Conservation (phyloP, 805 yeast species). For the Ogataea pignaliae region DNA sequence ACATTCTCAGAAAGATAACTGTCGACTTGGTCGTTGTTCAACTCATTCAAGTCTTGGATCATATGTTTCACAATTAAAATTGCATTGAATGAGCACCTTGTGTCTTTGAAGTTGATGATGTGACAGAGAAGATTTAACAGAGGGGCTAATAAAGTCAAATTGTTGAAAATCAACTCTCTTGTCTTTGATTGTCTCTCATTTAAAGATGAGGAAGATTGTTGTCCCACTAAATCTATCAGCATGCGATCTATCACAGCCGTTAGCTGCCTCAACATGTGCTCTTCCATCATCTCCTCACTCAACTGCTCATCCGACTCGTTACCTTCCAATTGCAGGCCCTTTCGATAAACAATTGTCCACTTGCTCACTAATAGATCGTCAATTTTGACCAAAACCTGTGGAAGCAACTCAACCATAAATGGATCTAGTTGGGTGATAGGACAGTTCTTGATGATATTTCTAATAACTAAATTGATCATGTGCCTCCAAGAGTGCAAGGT, state of each 20-base stretch:
- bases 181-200: conserved; percentile 61
- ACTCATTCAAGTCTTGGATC: conserved; percentile 60
- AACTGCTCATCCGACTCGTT: conserved; percentile 68
- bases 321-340: conserved; percentile 53
- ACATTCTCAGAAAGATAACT: conserved; percentile 58
- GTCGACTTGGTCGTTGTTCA: conserved; percentile 69
- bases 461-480: conserved; percentile 82
- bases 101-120: conserved; percentile 77
- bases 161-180: conserved; percentile 60
- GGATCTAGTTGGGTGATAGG: conserved; percentile 63
- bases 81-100: conserved; percentile 89
- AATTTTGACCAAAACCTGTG: conserved; percentile 66
- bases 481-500: conserved; percentile 97
- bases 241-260: conserved; percentile 88
- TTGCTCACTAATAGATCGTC: conserved; percentile 68
- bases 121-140: conserved; percentile 71
- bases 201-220: conserved; percentile 45
- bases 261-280: conserved; percentile 85
- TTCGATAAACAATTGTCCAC: conserved; percentile 68
- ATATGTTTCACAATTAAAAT: conserved; percentile 74
- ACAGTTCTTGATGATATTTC: conserved; percentile 85
- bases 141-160: conserved; percentile 69
- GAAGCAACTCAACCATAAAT: conserved; percentile 75
- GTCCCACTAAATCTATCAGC: conserved; percentile 84
- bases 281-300: conserved; percentile 98